phyloP scores from a whole-genome alignment of 352 stramenopile genomes.

The Peronosclerospora sorghi region DNA sequence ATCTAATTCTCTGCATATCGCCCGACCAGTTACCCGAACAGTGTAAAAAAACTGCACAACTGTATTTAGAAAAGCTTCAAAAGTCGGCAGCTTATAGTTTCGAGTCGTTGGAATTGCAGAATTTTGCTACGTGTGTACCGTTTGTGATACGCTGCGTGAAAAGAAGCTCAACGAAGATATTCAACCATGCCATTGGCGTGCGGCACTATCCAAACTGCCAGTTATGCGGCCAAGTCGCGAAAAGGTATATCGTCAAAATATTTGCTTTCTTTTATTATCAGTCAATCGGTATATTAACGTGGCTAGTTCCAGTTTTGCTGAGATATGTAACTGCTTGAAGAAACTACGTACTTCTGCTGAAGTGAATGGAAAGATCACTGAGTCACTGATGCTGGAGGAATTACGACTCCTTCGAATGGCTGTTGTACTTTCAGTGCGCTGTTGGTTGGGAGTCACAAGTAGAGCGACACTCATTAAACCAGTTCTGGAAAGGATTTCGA shows the following conservation, averaged over 20 bases:
- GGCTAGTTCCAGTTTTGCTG: constrained; percentile 18
- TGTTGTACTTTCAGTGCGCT: constrained; percentile 19
- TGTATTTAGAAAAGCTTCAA: constrained; percentile 31
- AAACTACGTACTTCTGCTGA: constrained; percentile 7
- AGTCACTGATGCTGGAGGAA: constrained; percentile 30
- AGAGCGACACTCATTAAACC: background rate
- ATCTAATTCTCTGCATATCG: constrained; percentile 10
- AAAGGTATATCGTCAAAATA: constrained; percentile 18
- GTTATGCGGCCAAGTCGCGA: constrained; percentile 24
- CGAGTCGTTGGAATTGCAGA: background rate
- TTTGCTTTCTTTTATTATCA: background rate
- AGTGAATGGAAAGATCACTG: constrained; percentile 9
- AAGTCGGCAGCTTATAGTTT: constrained; percentile 10
- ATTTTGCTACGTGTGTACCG: constrained; percentile 8
- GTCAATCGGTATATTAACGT: constrained; percentile 9
- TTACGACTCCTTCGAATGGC: constrained; percentile 34
- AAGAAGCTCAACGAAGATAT: constrained; percentile 28
- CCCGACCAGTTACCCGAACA: constrained; percentile 7
- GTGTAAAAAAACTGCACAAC: constrained; percentile 22
- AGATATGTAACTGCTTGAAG: constrained; percentile 15
- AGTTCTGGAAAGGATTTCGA: constrained; percentile 9
- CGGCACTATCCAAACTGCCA: constrained; percentile 15
- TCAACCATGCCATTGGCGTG: constrained; percentile 25
- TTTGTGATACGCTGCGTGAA: constrained; percentile 35
- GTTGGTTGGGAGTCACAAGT: background rate